Conservation (phyloP, 2,329 filamentous ascomycete species). For the Phyllosticta citrichinensis region DNA sequence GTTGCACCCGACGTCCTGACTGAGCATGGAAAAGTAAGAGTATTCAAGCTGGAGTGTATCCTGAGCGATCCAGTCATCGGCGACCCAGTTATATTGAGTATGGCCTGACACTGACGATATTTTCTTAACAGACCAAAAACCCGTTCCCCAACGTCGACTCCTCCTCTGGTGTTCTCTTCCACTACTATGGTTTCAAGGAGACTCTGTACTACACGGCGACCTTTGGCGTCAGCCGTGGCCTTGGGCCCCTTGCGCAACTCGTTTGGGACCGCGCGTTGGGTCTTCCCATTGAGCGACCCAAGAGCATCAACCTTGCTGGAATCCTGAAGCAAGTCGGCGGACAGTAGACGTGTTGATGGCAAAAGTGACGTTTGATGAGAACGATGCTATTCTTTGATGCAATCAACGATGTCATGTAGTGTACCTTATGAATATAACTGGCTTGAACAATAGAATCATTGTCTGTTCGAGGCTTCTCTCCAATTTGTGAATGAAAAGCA, state of each 20-base stretch:
- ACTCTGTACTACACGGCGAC: constrained; percentile 84
- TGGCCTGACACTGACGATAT: constrained; percentile 6
- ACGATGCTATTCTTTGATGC: background rate
- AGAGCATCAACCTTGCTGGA: constrained; percentile 90
- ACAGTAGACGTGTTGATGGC: background rate
- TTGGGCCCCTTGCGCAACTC: constrained; percentile 86
- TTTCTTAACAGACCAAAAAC: constrained; percentile 65
- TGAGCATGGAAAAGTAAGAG: constrained; percentile 73
- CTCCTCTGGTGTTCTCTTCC: constrained; percentile 86
- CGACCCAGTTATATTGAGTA: background rate
- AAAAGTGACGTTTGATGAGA: background rate
- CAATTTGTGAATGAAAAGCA: too few relatives aligned
- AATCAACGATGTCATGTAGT: background rate
- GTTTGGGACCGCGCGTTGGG: constrained; percentile 94
- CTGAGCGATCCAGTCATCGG: too few relatives aligned
- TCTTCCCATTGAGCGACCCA: constrained; percentile 91
- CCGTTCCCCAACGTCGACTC: constrained; percentile 96
- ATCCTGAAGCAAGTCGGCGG: constrained; percentile 53
- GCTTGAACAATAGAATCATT: background rate
- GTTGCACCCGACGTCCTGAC: constrained; percentile 84
- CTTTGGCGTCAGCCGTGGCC: constrained; percentile 58
- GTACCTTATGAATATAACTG: background rate
- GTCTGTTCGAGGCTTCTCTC: background rate
- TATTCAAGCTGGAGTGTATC: background rate
- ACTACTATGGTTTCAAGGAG: constrained; percentile 96